phyloP scores from a whole-genome alignment of 257 asterid species.

The Solanum acaule region DNA sequence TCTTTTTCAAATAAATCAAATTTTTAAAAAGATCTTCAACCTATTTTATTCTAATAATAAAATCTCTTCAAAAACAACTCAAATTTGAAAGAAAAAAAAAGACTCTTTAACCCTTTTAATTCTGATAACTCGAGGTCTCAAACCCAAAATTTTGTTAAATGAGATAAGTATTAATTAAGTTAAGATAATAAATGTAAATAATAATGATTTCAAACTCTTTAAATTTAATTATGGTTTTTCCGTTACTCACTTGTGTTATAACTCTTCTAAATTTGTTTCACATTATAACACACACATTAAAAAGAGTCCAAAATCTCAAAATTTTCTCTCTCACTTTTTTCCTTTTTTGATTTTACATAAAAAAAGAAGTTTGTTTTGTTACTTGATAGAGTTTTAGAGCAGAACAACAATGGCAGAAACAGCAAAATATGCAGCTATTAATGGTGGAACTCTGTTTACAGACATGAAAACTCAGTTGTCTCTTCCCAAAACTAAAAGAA shows the following conservation, averaged over 20 bases:
- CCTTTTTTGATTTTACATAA: not conserved
- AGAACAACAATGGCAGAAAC: constrained; percentile 40
- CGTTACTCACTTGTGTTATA: not conserved
- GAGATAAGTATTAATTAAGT: not conserved
- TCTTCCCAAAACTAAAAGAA: constrained; percentile 27
- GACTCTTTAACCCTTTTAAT: not conserved
- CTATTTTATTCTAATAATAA: not conserved
- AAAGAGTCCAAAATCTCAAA: not conserved
- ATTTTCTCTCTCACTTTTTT: not conserved
- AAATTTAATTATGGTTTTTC: not conserved
- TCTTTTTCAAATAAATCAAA: not conserved
- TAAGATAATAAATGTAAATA: not conserved
- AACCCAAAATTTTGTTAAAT: not conserved
- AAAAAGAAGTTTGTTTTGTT: too few relatives aligned
- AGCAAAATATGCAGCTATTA: constrained; percentile 48
- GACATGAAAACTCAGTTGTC: constrained; percentile 49
- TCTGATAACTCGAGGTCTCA: not conserved
- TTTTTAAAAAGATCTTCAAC: not conserved
- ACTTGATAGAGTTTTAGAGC: not conserved
- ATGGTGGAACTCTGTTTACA: constrained; percentile 41
- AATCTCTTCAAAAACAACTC: not conserved
- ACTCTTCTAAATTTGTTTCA: not conserved
- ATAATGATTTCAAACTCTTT: not conserved
- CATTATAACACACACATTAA: not conserved
- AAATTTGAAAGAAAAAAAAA: too few relatives aligned